Evolutionary conservation across 164 flowering plant genomes (phyloP).

Genomic region (Aristolochia contorta): DNA sequence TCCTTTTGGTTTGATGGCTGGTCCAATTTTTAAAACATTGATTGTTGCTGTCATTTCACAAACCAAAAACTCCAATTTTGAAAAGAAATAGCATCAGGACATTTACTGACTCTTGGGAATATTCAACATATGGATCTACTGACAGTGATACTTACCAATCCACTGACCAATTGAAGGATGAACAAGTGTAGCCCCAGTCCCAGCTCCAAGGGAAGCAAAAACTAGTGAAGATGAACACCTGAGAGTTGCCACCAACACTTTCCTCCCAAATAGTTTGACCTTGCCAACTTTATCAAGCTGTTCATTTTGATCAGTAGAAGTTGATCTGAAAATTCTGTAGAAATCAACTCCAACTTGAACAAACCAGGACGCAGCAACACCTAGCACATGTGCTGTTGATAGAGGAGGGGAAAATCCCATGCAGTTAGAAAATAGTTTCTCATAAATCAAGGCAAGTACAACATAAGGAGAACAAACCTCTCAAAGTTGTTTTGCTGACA

Average conservation of each 20-base stretch:
- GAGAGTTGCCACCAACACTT: constrained; percentile 35
- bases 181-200: constrained; percentile 58
- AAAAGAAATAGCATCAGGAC: too few relatives aligned
- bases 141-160: constrained; percentile 55
- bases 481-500: constrained; percentile 69
- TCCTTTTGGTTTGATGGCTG: too few relatives aligned
- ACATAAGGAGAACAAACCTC: constrained; percentile 37
- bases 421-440: neutral
- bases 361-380: constrained; percentile 76
- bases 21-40: too few relatives aligned
- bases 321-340: constrained; percentile 31
- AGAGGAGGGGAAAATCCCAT: constrained; percentile 3
- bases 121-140: too few relatives aligned
- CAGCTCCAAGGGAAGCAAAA: constrained; percentile 89
- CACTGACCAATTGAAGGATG: constrained; percentile 87
- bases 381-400: constrained; percentile 65
- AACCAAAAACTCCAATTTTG: too few relatives aligned
- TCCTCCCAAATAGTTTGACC: constrained; percentile 43
- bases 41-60: too few relatives aligned
- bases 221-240: constrained; percentile 66
- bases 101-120: too few relatives aligned
- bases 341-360: constrained; percentile 75
- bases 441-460: neutral
- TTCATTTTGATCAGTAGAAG: constrained; percentile 19
- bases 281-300: constrained; percentile 24